Base-by-base conservation (phyloP, 2,329 filamentous ascomycete species). In the Rutstroemia sp. region DNA sequence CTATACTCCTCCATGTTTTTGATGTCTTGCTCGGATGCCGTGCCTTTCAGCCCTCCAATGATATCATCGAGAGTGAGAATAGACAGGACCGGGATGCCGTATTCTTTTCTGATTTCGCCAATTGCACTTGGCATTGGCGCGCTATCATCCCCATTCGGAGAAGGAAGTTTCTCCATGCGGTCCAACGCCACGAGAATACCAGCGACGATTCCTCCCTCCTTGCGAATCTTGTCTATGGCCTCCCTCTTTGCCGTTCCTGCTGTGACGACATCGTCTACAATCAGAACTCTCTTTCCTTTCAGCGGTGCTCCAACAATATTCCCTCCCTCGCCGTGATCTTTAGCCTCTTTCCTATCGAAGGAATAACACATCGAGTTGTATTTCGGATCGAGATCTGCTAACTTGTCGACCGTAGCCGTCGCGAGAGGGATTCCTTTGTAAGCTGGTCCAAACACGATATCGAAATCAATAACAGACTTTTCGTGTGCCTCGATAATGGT, bases 401-500 rank as follows among this genome's bases (percentile, higher is more conserved):
- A 81, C 71, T 91, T 87, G 69, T 88, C 82, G 39, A 86, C 80
- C 16, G 90, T 86, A 2, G 88, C 81, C 16, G 87, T 85, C 46
- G 88, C 88, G n/a, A 97, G 82, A 1, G 92, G 90, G 62, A 97
- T 96, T 46, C 94, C 94, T 76, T 97, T 99, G 79, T 97, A 99
- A 9, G 94, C 92, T 2, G 94, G 92, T 2, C 83, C 92, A 72
- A 97, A 97, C 68, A 97, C 78, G 65, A 97, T 81, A 70, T 97
- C 92, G 71, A 95, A 86, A 34, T 80, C 73, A 47, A 81, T 73
- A 16, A 64, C 65, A 23, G 68, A 64, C 44, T 68, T 64, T 46
- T 68, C 64, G 37, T 73, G 72, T 19, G 76, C 74, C 62, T 67
- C 58, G 61, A 77, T 73, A 65, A 87, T 82, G 56, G 82, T 78